phyloP scores from a whole-genome alignment of 176 grass and related monocot species.

The Miscanthus lutarioriparius region DNA sequence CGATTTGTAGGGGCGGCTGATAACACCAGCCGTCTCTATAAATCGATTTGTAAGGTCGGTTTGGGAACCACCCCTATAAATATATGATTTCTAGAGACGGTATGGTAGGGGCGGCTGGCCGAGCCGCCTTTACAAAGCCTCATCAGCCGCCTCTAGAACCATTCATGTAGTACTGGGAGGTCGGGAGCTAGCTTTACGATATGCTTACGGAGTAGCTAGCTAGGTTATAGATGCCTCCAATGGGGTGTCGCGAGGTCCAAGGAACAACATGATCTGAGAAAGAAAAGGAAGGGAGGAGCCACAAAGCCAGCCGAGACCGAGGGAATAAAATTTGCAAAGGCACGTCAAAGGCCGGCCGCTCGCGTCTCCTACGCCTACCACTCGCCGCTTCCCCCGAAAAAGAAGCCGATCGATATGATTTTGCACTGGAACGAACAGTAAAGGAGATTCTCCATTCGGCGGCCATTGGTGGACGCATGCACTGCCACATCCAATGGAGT shows the following conservation, averaged over 20 bases:
- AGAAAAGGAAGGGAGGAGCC: neutral
- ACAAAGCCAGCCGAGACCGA: neutral
- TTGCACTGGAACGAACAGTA: no score
- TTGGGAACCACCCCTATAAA: no score
- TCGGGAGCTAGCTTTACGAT: neutral
- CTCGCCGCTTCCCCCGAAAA: conserved; percentile 43
- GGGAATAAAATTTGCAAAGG: neutral
- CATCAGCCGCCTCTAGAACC: no score
- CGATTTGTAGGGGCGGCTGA: no score
- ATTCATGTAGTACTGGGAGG: no score
- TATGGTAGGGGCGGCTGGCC: no score
- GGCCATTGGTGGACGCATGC: neutral
- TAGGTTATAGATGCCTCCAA: neutral
- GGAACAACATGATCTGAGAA: conserved; percentile 6
- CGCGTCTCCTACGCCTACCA: conserved; percentile 33
- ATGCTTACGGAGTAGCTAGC: neutral
- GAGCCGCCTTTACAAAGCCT: no score
- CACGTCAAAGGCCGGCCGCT: conserved; percentile 4
- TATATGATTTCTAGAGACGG: no score
- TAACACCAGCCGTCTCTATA: no score
- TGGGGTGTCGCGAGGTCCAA: conserved; percentile 12
- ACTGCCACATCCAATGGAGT: neutral
- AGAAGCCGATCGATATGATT: no score
- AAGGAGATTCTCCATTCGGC: no score
- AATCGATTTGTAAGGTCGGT: no score